A percentile compares a stretch with the other conserved stretches of the same genome.
These are phyloP conservation scores for Aspergillus fischeri DNA, from an alignment of 2,329 filamentous ascomycete species.

Conservation along the genomic window DNA sequence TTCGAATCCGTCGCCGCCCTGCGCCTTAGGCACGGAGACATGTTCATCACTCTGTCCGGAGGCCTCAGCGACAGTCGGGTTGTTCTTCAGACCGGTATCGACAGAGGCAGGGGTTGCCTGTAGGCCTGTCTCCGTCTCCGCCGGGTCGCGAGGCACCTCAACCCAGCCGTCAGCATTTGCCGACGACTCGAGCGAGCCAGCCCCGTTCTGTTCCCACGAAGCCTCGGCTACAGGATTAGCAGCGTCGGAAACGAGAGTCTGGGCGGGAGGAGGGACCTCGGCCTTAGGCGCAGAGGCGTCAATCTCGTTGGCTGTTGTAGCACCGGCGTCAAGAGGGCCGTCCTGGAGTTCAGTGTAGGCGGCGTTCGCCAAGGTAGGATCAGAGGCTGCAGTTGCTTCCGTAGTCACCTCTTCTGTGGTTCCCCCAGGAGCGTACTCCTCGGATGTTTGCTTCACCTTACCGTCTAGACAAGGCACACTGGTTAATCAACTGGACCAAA, in stretches of 20 bases:
- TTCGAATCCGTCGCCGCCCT: slow-evolving; percentile 34
- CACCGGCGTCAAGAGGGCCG: slow-evolving; percentile 51
- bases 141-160: slow-evolving; percentile 66
- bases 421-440: slow-evolving; percentile 35
- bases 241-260: slow-evolving; percentile 40
- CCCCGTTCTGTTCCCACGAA: slow-evolving; percentile 52
- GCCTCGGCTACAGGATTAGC: slow-evolving; percentile 48
- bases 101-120: slow-evolving; percentile 57
- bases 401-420: slow-evolving; percentile 33
- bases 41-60: slow-evolving; percentile 80
- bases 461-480: slow-evolving; percentile 37
- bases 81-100: slow-evolving; percentile 58
- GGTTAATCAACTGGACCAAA: slow-evolving; percentile 2
- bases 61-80: slow-evolving; percentile 50
- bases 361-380: slow-evolving; percentile 59
- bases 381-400: slow-evolving; percentile 41
- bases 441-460: slow-evolving; percentile 49
- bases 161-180: slow-evolving; percentile 65
- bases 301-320: slow-evolving; percentile 49
- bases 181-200: slow-evolving; percentile 44
- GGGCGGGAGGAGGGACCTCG: slow-evolving; percentile 30
- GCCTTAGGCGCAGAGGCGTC: slow-evolving; percentile 11
- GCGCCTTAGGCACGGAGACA: slow-evolving; percentile 50
- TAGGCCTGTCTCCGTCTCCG: slow-evolving; percentile 67
- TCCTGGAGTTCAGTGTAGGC: slow-evolving; percentile 57